A percentile compares a stretch with the other conserved stretches of the same genome.
These are phyloP conservation scores for Solanum chiquidenum DNA, from an alignment of 257 asterid species.

Conservation along the genomic window DNA sequence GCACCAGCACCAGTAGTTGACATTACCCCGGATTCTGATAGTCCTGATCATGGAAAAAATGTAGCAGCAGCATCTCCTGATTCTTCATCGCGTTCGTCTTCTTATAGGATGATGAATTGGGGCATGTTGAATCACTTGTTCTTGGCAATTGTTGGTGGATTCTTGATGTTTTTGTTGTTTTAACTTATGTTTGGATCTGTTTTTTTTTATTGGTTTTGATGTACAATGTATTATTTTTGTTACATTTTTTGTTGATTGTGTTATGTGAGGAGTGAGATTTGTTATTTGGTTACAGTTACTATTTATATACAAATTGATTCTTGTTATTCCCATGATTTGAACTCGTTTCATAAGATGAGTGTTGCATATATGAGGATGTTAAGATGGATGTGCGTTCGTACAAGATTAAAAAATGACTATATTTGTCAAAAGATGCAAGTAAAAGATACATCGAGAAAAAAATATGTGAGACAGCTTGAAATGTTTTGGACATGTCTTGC, in stretches of 20 bases:
- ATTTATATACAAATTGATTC: background rate
- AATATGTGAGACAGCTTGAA: background rate
- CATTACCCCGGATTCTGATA: slow-evolving; percentile 36
- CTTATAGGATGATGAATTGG: slow-evolving; percentile 15
- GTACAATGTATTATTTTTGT: background rate
- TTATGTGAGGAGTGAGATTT: background rate
- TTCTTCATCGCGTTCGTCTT: slow-evolving; percentile 18
- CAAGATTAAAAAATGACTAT: background rate
- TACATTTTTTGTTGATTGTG: background rate
- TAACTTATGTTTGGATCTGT: background rate
- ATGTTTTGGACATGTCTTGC: background rate
- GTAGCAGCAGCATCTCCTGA: slow-evolving; percentile 11
- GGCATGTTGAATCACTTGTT: slow-evolving; percentile 11
- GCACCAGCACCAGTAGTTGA: slow-evolving; percentile 58
- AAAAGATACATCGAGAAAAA: background rate
- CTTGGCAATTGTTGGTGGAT: slow-evolving; percentile 21
- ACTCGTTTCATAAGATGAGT: background rate
- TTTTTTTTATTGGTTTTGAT: background rate
- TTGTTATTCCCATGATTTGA: background rate
- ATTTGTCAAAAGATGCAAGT: background rate
- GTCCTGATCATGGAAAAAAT: slow-evolving; percentile 26
- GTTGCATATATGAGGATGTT: background rate
- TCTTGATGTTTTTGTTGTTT: background rate
- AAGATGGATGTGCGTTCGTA: background rate
- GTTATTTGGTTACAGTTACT: background rate